Conservation (phyloP, 306 rosid genomes). For the Lablab purpureus region DNA sequence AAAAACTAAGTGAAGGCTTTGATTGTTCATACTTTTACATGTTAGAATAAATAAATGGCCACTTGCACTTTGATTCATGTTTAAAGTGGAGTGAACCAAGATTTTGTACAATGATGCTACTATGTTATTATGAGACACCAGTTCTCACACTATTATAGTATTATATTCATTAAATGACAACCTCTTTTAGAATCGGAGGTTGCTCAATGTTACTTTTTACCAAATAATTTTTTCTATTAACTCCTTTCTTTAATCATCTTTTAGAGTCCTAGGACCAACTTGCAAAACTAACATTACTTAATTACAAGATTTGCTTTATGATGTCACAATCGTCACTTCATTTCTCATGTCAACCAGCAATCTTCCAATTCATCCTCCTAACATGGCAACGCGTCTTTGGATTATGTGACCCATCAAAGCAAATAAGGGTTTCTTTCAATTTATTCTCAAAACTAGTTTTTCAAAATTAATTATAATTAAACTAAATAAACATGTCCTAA, state of each 20-base stretch:
- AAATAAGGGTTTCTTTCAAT: too few species aligned
- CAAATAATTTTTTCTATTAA: slow-evolving; percentile 2
- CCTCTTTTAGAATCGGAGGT: slow-evolving; percentile 75
- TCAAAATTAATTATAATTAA: too few species aligned
- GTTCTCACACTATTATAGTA: slow-evolving; percentile 25
- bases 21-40: neutral
- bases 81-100: neutral
- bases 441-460: too few species aligned
- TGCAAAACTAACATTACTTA: neutral
- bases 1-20: slow-evolving; percentile 16
- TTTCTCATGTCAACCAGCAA: slow-evolving; percentile 16
- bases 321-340: neutral
- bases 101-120: slow-evolving; percentile 49
- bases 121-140: slow-evolving; percentile 34
- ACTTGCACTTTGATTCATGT: slow-evolving; percentile 46
- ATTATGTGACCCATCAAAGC: neutral
- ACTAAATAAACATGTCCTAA: too few species aligned
- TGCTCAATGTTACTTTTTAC: slow-evolving; percentile 51
- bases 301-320: slow-evolving; percentile 11
- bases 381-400: slow-evolving; percentile 33
- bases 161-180: slow-evolving; percentile 35
- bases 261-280: slow-evolving; percentile 46
- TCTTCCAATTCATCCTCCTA: neutral
- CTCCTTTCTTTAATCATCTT: slow-evolving; percentile 32
- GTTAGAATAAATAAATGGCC: neutral